Evolutionary conservation across 306 rosid species (phyloP), one percentile per base, ranked within the genome.

Genomic region (Mucuna pruriens): DNA sequence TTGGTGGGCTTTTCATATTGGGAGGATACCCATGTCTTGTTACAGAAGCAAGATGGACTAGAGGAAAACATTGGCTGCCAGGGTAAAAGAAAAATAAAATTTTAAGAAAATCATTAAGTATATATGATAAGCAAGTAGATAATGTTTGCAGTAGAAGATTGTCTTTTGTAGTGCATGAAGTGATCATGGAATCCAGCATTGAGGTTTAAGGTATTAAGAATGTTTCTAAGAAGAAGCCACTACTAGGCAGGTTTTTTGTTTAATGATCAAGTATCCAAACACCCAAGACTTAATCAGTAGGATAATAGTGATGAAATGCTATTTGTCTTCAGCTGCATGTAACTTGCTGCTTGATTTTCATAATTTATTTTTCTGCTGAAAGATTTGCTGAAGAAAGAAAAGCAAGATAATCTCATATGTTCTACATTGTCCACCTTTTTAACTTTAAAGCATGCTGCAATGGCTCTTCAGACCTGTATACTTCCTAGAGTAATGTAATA

Each of bases 331-430:
- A 4, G n/a, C 25, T 55, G 54, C 23, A 7, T 51, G 26, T 33
- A 31, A 34, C 8, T 5, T 73, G 65, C 46, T 76, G 44, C 60
- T 76, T 44, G 61, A 42, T 77, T 45, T 62, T 77, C 39, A 45
- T 44, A 62, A 6, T 62, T 5, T 20, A 0, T 76, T 33, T 76
- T 45, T 49, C 58, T 46, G 72, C 49, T 36, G 7, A 46, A 42
- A 63, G 7, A 10, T 25, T 45, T 70, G 15, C 13, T 15, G 25
- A 17, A 29, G 22, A 62, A 29, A 48, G 72, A 44, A 76, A 62
- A 46, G 7, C 61, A 46, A 40, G 74, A 55, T 48, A 34, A 20
- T 61, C 16, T 23, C 49, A 13, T 61, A 45, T 29, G 23, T 62
- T 75, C 29, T 17, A 55, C 33, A 26, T 42, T 60, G 57, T 29